A percentile compares a stretch with the other conserved stretches of the same genome.
Conservation (phyloP, 345 rosid genomes). For the Gossypium rotundifolium region DNA sequence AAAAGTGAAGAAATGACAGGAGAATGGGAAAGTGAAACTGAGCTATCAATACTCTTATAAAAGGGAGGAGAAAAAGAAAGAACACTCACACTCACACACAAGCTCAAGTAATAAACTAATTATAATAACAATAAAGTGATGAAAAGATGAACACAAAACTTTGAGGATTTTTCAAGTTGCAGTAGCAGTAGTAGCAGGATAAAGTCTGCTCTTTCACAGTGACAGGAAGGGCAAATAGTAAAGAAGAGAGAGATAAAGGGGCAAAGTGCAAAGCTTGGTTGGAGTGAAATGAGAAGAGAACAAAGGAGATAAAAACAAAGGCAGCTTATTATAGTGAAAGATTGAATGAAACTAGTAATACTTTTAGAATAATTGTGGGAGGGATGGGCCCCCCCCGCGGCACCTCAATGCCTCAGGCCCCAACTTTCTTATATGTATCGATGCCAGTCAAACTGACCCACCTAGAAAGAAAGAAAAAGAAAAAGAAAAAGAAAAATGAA, state of each 20-base stretch:
- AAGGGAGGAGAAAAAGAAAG: neutral
- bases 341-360: conserved; percentile 11
- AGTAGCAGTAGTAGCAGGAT: too few relatives aligned
- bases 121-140: neutral
- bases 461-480: neutral
- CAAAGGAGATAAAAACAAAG: conserved; percentile 10
- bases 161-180: neutral
- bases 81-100: neutral
- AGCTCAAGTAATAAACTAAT: neutral
- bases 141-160: neutral
- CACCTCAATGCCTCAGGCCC: neutral
- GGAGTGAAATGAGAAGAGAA: conserved; percentile 15
- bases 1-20: conserved; percentile 17
- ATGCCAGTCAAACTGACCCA: conserved; percentile 41
- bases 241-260: neutral
- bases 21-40: conserved; percentile 12
- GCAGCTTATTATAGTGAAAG: conserved; percentile 14
- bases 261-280: neutral
- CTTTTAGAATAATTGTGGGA: conserved; percentile 15
- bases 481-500: neutral
- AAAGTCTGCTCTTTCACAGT: neutral
- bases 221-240: neutral
- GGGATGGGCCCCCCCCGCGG: conserved; percentile 12
- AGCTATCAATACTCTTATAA: neutral
- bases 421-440: conserved; percentile 1